phyloP scores from a whole-genome alignment of 2,329 filamentous ascomycete genomes.

The Rutstroemia sp. region DNA sequence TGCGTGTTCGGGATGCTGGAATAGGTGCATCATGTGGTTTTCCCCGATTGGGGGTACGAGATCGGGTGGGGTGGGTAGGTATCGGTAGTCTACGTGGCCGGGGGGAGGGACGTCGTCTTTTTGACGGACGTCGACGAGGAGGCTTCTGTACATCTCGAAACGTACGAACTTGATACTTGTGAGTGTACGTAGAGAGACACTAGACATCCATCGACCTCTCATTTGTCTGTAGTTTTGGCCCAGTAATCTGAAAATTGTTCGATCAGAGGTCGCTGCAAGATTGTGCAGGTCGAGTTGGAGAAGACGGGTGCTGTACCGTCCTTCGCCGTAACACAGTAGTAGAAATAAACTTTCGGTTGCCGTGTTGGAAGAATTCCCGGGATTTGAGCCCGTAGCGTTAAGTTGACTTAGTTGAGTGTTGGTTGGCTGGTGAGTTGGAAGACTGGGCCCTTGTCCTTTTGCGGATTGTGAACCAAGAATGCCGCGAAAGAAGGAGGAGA shows the following conservation, averaged over 20 bases:
- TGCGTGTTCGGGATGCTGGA: conserved; percentile 14
- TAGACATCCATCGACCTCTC: conserved; percentile 4
- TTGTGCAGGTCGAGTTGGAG: conserved; percentile 15
- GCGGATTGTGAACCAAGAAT: neutral
- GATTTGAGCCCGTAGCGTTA: neutral
- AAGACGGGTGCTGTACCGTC: conserved; percentile 15
- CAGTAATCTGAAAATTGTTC: conserved; percentile 14
- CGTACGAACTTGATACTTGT: conserved; percentile 19
- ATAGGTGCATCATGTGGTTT: conserved; percentile 17
- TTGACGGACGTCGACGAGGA: conserved; percentile 17
- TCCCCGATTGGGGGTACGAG: conserved; percentile 16
- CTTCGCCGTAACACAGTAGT: conserved; percentile 15
- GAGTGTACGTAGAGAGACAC: conserved; percentile 13
- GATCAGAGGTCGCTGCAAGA: conserved; percentile 10
- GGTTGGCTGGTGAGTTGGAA: neutral
- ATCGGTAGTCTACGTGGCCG: conserved; percentile 13
- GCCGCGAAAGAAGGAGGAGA: neutral
- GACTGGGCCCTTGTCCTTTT: neutral
- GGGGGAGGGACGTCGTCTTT: conserved; percentile 17
- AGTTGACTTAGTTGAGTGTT: neutral
- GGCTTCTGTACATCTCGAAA: conserved; percentile 16
- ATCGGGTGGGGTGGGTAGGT: conserved; percentile 6
- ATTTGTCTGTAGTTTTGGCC: conserved; percentile 10
- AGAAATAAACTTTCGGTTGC: conserved; percentile 12
- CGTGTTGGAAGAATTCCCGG: neutral